A percentile compares a stretch with the other conserved stretches of the same genome.
These are phyloP conservation scores for Bruguiera sexangula DNA, from an alignment of 345 rosid genomes.

Conservation along the genomic window DNA sequence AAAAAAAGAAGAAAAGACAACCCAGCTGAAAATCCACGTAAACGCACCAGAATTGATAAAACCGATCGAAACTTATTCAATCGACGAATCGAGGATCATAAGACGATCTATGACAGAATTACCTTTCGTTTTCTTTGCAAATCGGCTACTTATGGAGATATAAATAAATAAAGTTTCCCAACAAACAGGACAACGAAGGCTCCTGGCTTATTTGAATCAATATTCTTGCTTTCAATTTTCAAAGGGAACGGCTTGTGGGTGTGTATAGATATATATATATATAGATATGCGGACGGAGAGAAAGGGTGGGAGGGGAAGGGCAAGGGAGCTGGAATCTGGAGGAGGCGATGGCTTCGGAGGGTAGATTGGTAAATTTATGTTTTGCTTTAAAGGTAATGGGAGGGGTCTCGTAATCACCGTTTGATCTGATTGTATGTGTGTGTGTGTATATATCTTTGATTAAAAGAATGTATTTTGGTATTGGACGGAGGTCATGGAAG, in stretches of 20 bases:
- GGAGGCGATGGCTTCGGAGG: not conserved
- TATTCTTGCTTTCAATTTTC: no score
- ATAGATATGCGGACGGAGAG: not conserved
- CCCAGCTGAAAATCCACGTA: no score
- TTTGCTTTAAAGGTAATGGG: not conserved
- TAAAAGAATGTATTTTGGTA: no score
- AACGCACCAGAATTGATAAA: no score
- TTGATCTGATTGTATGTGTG: not conserved
- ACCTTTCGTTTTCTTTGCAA: not conserved
- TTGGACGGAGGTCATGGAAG: no score
- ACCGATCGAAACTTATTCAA: no score
- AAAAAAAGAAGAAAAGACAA: no score
- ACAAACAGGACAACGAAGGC: not conserved
- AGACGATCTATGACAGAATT: not conserved
- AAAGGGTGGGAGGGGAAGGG: not conserved
- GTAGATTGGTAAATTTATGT: not conserved
- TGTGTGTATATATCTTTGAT: no score
- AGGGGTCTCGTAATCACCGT: not conserved
- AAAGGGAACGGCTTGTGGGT: no score
- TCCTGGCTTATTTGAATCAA: not conserved
- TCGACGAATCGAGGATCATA: no score
- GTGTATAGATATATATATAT: not conserved
- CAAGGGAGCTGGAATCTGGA: constrained; percentile 6
- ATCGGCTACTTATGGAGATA: not conserved
- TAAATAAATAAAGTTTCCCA: not conserved